phyloP scores from a whole-genome alignment of 768 basidiomycete species.

The Phylloporus sp. region DNA sequence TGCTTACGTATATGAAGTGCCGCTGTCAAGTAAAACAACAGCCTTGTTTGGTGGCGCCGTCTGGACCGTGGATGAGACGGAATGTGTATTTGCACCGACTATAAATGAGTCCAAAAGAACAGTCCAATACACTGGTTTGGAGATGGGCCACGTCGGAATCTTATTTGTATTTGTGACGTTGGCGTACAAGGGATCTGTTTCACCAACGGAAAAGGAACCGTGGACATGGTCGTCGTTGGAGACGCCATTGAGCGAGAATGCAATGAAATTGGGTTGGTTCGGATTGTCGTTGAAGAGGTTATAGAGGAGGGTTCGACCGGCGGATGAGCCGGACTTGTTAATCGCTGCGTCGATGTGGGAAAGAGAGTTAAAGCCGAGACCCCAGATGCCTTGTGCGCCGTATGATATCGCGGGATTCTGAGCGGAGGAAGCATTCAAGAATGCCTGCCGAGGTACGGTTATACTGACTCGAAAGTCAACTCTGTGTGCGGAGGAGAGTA shows the following conservation, averaged over 20 bases:
- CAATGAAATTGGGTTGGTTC: slow-evolving; percentile 71
- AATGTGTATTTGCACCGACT: slow-evolving; percentile 46
- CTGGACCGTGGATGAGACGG: slow-evolving; percentile 50
- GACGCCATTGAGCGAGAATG: slow-evolving; percentile 65
- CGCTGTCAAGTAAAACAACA: slow-evolving; percentile 73
- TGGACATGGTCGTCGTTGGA: slow-evolving; percentile 50
- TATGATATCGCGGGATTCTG: slow-evolving; percentile 69
- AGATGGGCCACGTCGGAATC: slow-evolving; percentile 71
- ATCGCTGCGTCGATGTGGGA: slow-evolving; percentile 64
- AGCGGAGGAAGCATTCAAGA: slow-evolving; percentile 58
- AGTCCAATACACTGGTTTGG: slow-evolving; percentile 65
- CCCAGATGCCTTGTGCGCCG: slow-evolving; percentile 66
- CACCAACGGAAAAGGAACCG: slow-evolving; percentile 73
- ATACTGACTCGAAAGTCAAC: slow-evolving; percentile 39
- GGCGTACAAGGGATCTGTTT: slow-evolving; percentile 59
- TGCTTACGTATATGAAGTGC: slow-evolving; percentile 73
- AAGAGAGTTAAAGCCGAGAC: slow-evolving; percentile 73
- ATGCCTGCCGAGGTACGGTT: slow-evolving; percentile 62
- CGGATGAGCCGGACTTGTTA: slow-evolving; percentile 50
- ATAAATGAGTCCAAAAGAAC: slow-evolving; percentile 71
- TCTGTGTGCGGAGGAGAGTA: slow-evolving; percentile 1
- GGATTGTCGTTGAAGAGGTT: slow-evolving; percentile 71
- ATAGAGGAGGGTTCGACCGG: slow-evolving; percentile 67
- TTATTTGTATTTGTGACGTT: slow-evolving; percentile 50
- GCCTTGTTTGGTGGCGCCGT: slow-evolving; percentile 65